Conservation (phyloP, 345 rosid genomes). For the Corymbia maculata region DNA sequence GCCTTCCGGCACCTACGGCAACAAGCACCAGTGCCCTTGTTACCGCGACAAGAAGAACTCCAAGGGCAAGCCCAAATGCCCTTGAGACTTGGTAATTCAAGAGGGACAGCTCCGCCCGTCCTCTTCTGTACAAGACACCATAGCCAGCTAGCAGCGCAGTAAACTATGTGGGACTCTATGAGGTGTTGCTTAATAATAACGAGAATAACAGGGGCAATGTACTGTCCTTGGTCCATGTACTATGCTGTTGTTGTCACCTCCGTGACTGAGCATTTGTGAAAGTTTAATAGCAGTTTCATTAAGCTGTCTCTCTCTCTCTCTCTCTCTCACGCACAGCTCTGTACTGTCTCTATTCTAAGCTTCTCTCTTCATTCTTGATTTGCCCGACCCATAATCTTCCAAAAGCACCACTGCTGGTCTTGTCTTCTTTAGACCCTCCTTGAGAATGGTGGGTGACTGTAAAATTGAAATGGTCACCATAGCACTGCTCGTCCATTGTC, state of each 20-base stretch:
- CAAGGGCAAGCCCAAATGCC: conserved; percentile 35
- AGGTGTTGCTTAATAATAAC: not conserved
- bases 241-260: not conserved
- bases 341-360: not conserved
- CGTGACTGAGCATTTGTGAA: not conserved
- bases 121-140: not conserved
- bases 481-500: not conserved
- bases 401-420: not conserved
- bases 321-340: not conserved
- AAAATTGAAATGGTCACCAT: not conserved
- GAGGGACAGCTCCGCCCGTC: not conserved
- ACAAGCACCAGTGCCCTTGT: conserved; percentile 41
- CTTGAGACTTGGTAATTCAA: not conserved
- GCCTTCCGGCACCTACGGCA: conserved; percentile 40
- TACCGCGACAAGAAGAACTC: conserved; percentile 23
- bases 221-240: not conserved
- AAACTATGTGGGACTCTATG: not conserved
- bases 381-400: not conserved
- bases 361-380: not conserved
- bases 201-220: not conserved
- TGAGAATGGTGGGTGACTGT: not conserved
- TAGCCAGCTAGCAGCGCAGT: not conserved
- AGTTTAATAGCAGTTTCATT: not conserved
- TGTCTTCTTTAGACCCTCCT: not conserved
- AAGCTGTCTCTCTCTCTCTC: not conserved